Base-by-base conservation (phyloP, 768 basidiomycete genomes). In the Lactarius hatsudake region DNA sequence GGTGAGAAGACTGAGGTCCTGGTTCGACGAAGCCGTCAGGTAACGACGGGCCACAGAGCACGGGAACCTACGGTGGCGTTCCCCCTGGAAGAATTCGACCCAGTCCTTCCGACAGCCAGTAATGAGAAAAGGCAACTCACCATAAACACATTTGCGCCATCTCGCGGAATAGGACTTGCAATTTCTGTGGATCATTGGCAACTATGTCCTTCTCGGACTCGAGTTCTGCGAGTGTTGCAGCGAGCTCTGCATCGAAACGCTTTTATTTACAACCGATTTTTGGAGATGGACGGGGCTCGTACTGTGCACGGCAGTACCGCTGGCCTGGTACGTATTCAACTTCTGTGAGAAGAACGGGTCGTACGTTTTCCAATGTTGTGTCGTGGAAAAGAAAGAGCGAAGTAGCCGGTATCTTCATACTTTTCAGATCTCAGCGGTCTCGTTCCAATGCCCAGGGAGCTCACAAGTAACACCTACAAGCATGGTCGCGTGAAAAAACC, bases 141-240 rank as follows among this genome's bases (percentile, higher is more conserved):
- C 93, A 94, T 30, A 94, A 82, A 76, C 91, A 91, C 86, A 95
- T 93, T 73, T 94, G 91, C 9, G 92, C 81, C 90, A 95, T 94
- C 75, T 94, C 90, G 63, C 82, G 83, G 76, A 93, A 94, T 17
- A 94, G 74, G 0, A 89, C 79, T 38, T 80, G 78, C 20, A 93
- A 78, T 66, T 87, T 87, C 18, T 81, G 79, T 0, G 82, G 76
- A 65, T 89, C 81, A 0, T 79, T 74, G 32, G 73, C 74, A 5
- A 89, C 69, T 1, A 74, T 75, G 13, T 76, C 78, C 62, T 83
- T 84, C 68, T 84, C 82, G 4, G 70, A 73, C 59, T 85, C 84
- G 3, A 96, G 78, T 65, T 89, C 86, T 69, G 86, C 81, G 79
- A 95, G 86, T 2, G 84, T 88, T 0, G 81, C 81, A 1, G 93